Base-by-base conservation (phyloP, 2,329 filamentous ascomycete genomes). In the Microdochium bolleyi region DNA sequence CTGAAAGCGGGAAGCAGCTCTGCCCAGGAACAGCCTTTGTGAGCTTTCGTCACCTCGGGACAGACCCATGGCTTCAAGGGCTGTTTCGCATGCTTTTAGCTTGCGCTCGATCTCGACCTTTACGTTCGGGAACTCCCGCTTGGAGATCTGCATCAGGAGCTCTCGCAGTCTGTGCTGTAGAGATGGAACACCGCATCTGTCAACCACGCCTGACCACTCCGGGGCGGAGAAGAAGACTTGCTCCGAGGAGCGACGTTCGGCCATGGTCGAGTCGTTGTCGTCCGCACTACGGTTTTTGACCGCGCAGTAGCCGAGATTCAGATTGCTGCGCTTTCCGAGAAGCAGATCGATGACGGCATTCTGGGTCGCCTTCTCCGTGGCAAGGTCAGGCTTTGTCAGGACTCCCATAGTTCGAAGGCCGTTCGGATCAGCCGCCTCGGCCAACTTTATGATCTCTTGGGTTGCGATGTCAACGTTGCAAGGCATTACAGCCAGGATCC, bases 341-440 rank as follows among this genome's bases (percentile, higher is more conserved):
- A 76, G 62, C 0, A 76, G 66, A 2, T 76, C 65, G 1, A 70
- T 55, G 0, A 75, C 60, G 0, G 62, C 62, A 0, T 62, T 56
- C 22, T 70, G 62, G 0, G 64, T 69, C 0, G 65, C 67, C 0
- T 60, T 51, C 49, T 78, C 74, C 0, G 54, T 57, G 0, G 75
- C 72, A 0, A 83, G 65, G 52, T 87, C 82, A 0, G 80, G 77
- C 57, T 85, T 86, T 0, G 82, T 86, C 0, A 85, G 67, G 0
- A 79, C 71, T 0, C 72, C 73, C 8, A 79, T 60, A 0, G 75
- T 79, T 0, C 76, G 57, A 3, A 62, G 55, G 0, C 75, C 74
- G 0, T 66, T 52, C 0, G 70, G 67, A 13, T 79, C 77, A 0
- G 54, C 66, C 0, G 65, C 62, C 1, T 67, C 63, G 0, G 71